Conservation (phyloP, 257 asterid genomes). For the Solanum pennellii region DNA sequence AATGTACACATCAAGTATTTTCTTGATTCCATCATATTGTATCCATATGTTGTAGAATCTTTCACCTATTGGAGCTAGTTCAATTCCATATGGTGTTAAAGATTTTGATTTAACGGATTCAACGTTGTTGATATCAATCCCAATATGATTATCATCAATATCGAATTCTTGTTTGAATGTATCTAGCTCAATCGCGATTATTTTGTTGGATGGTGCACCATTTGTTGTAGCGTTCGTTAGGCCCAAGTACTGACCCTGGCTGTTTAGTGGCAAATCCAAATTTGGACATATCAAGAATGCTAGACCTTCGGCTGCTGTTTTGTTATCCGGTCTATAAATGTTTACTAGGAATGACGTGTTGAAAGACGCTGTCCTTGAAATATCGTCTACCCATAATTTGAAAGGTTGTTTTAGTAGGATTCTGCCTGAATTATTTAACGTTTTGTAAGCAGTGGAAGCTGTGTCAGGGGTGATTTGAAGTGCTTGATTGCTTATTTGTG, state of each 20-base stretch:
- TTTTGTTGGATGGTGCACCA: not conserved
- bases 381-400: conserved; percentile 39
- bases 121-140: conserved; percentile 16
- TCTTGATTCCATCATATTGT: conserved; percentile 26
- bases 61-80: conserved; percentile 3
- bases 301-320: conserved; percentile 9
- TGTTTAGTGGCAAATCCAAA: conserved; percentile 10
- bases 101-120: not conserved
- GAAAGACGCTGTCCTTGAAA: conserved; percentile 10
- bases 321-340: not conserved
- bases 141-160: conserved; percentile 24
- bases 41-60: conserved; percentile 23
- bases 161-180: conserved; percentile 16
- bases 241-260: conserved; percentile 26
- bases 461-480: conserved; percentile 71
- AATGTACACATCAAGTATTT: conserved; percentile 20
- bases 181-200: conserved; percentile 30
- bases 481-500: conserved; percentile 38
- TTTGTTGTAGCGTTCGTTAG: conserved; percentile 14
- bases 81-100: conserved; percentile 10
- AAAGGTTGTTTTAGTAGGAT: conserved; percentile 15
- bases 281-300: conserved; percentile 26
- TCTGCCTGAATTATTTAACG: conserved; percentile 32
- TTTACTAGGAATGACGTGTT: conserved; percentile 17
- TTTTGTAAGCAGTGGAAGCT: not conserved